Evolutionary conservation across 768 basidiomycete species (phyloP), one percentile per base, ranked within the genome.

Genomic region (Erythrobasidium yunnanense): DNA sequence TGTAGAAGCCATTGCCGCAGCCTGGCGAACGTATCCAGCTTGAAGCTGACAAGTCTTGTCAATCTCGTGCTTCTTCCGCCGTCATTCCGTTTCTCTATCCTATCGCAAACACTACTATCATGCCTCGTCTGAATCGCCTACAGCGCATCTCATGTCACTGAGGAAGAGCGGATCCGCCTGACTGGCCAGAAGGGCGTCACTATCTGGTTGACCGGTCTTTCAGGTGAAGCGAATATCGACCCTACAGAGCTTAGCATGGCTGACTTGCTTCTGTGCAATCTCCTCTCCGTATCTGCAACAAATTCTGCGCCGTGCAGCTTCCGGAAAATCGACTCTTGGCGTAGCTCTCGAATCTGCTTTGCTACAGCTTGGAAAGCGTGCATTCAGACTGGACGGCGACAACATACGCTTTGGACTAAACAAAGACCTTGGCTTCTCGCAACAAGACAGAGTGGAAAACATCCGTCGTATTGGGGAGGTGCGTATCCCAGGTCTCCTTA

Each of bases 401-500:
- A 92, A 91, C 75, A 15, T 55, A 15, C 20, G 54, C n/a, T 90
- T 93, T 73, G 95, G 95, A 6, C 79, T 99, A 55, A 99, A 97
- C 81, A 96, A 87, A 78, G 91, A 95, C 74, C 84, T 96, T 42
- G 89, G 90, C 2, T 96, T 96, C 72, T 87, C 89, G 71, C 89
- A 91, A 73, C 84, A 83, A 73, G 91, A 91, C 53, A 82, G 91
- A 62, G 87, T 87, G 69, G 89, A 95, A 77, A 92, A 99, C 78
- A 97, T 99, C 74, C 85, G 95, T 55, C 82, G 95, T 65, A 95
- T 97, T 68, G 90, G 91, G 71, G 93, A 99, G 84, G 90, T 88
- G 70, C 58, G 79, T 66, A 29, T 27, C n/a, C n/a, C n/a, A n/a
- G n/a, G n/a, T n/a, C n/a, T n/a, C n/a, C n/a, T n/a, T n/a, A n/a